A percentile compares a stretch with the other conserved stretches of the same genome.
These are phyloP conservation scores for Furcasterigmium sp. DNA, from an alignment of 2,329 filamentous ascomycete genomes.

Conservation along the genomic window DNA sequence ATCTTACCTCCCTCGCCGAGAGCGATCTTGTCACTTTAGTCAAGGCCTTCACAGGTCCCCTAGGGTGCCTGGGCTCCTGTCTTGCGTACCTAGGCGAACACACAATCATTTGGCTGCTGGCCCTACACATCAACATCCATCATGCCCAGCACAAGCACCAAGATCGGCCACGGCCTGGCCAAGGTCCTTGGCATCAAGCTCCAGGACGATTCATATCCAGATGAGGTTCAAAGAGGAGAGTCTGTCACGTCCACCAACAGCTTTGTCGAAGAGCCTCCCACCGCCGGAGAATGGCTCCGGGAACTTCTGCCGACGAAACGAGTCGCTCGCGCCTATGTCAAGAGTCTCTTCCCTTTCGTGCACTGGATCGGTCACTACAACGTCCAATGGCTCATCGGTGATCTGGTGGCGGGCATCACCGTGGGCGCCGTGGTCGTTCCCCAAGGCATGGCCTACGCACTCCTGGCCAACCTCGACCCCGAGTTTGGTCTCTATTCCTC, in stretches of 20 bases:
- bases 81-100: too few species aligned
- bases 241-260: slow-evolving; percentile 72
- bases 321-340: slow-evolving; percentile 55
- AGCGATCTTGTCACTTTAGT: too few species aligned
- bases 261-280: slow-evolving; percentile 81
- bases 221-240: slow-evolving; percentile 71
- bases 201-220: slow-evolving; percentile 30
- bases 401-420: slow-evolving; percentile 71
- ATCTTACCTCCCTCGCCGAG: too few species aligned
- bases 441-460: slow-evolving; percentile 93
- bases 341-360: slow-evolving; percentile 78
- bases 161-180: slow-evolving; percentile 68
- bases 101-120: too few species aligned
- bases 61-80: too few species aligned
- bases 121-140: too few species aligned
- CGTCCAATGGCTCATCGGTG: slow-evolving; percentile 78
- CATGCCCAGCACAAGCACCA: slow-evolving; percentile 40
- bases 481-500: slow-evolving; percentile 91
- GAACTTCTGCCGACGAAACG: slow-evolving; percentile 54
- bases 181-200: slow-evolving; percentile 81
- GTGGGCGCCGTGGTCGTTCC: slow-evolving; percentile 75
- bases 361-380: slow-evolving; percentile 92
- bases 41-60: too few species aligned
- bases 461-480: slow-evolving; percentile 71
- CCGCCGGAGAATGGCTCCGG: slow-evolving; percentile 64